Base-by-base conservation (phyloP, 306 rosid genomes). In the Prunus padus region DNA sequence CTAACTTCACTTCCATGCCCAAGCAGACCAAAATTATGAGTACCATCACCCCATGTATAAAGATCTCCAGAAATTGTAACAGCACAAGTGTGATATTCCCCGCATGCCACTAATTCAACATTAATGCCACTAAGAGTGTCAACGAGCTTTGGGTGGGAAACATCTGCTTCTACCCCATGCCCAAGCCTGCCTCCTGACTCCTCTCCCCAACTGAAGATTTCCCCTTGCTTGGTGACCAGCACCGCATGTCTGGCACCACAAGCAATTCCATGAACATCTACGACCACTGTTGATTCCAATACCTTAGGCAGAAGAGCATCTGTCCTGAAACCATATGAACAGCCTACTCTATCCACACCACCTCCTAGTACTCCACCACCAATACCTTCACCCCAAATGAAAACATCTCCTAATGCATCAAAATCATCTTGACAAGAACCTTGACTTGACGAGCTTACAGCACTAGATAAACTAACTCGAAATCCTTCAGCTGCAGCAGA, bases 121-220 rank as follows among this genome's bases (percentile, higher is more conserved):
- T 87, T 90, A 65, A 81, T 65, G 68, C 97, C 97, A 81, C 83
- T 85, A 54, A 95, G 97, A 82, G 78, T 63, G 13, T 88, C 91
- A 69, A 92, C 72, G 65, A 84, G 82, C 83, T 95, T 92, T 78
- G 98, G 98, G 79, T 88, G 96, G 80, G 87, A 82, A 82, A 88
- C 88, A 83, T 95, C 97, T 46, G 82, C 78, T 67, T 90, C 92
- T 67, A 87, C 85, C 62, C 98, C 97, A 45, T 95, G 98, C 51
- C 98, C 98, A 83, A 95, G 97, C 88, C 98, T 89, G 71, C 98
- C 98, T 73, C 97, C 97, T 51, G 84, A 83, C 78, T 90, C 98
- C 87, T 95, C 95, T 68, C 98, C 98, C 98, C 97, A 95, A 67
- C 98, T 95, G 79, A 85, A 95, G 72, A 90, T 78, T 86, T 95